Conservation (phyloP, 495 filamentous ascomycete species). For the Penicillium crystallinum region DNA sequence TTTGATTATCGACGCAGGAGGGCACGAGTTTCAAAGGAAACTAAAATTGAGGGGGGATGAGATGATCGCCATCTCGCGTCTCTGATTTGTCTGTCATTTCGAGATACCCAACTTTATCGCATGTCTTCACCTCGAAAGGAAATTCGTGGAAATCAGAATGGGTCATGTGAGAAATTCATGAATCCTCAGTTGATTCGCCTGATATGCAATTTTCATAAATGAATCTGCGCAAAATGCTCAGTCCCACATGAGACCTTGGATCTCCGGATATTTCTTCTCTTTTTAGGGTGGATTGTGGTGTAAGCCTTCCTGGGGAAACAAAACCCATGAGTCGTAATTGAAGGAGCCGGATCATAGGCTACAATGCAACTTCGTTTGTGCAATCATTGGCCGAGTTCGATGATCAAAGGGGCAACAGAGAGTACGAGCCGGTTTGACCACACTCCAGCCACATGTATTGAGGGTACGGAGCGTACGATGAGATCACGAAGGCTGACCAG, state of each 20-base stretch:
- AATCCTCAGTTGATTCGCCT: background rate
- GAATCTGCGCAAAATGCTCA: background rate
- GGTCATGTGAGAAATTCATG: background rate
- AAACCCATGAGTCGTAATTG: background rate
- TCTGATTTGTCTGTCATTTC: constrained; percentile 5
- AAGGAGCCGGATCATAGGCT: background rate
- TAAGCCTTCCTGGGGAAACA: background rate
- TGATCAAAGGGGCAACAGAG: background rate
- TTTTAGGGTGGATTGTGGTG: background rate
- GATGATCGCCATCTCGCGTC: background rate
- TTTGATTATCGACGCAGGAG: background rate
- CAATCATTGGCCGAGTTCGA: background rate
- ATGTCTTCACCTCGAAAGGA: too few species aligned
- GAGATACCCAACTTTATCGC: constrained; percentile 7
- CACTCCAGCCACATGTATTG: background rate
- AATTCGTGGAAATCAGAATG: background rate
- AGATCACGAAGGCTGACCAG: background rate
- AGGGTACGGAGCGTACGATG: background rate
- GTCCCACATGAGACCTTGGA: background rate
- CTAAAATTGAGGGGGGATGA: background rate
- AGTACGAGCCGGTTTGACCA: background rate
- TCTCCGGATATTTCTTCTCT: background rate
- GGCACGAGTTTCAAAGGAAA: background rate
- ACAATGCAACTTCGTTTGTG: background rate
- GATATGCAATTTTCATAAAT: background rate